phyloP scores from a whole-genome alignment of 768 basidiomycete genomes.

The Psilocybe subaeruginosa region DNA sequence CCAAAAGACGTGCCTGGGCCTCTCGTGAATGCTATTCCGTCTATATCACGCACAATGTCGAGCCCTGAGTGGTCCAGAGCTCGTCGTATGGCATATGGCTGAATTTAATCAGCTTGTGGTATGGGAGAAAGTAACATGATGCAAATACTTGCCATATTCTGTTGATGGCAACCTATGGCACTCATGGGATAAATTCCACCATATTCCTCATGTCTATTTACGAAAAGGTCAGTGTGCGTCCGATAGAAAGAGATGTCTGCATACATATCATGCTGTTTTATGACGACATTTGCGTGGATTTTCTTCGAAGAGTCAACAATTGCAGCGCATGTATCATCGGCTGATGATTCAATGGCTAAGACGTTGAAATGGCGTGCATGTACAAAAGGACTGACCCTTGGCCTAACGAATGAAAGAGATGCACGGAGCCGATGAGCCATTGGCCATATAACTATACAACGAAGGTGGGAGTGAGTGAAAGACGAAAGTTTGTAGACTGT shows the following conservation, averaged over 20 bases:
- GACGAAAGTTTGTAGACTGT: too few relatives aligned
- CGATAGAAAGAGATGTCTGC: slow-evolving; percentile 20
- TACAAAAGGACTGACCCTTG: background rate
- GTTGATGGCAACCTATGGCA: slow-evolving; percentile 80
- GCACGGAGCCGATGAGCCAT: slow-evolving; percentile 2
- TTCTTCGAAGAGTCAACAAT: slow-evolving; percentile 72
- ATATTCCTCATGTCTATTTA: slow-evolving; percentile 54
- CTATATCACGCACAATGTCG: slow-evolving; percentile 57
- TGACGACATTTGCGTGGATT: slow-evolving; percentile 84
- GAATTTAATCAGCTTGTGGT: background rate
- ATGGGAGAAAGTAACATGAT: background rate
- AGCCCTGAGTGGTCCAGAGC: slow-evolving; percentile 72
- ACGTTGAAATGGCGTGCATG: slow-evolving; percentile 53
- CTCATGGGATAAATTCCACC: slow-evolving; percentile 81
- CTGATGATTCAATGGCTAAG: slow-evolving; percentile 83
- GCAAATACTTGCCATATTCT: slow-evolving; percentile 60
- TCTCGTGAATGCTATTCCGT: slow-evolving; percentile 90
- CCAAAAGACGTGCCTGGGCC: slow-evolving; percentile 65
- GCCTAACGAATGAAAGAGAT: background rate
- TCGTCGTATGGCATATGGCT: slow-evolving; percentile 75
- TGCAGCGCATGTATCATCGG: slow-evolving; percentile 93
- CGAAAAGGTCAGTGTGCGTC: slow-evolving; percentile 1
- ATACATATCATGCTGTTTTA: slow-evolving; percentile 76
- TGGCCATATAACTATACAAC: background rate
- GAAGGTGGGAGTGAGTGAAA: background rate